These are phyloP conservation scores for Ascocoryne sarcoides DNA, from an alignment of 2,329 filamentous ascomycete genomes.

Conservation along the genomic window DNA sequence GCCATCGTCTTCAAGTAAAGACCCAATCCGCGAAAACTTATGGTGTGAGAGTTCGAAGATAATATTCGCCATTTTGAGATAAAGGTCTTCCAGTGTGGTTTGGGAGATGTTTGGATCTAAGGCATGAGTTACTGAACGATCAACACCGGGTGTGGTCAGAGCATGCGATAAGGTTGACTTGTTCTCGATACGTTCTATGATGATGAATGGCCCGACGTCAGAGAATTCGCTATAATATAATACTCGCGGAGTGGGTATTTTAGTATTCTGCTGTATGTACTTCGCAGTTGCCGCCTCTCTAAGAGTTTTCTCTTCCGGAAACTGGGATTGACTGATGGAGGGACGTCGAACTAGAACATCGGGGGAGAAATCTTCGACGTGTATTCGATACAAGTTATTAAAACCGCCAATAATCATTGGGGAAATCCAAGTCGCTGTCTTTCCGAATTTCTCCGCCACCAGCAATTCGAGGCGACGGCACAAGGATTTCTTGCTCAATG, in stretches of 20 bases:
- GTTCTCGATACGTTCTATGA: conserved; percentile 1
- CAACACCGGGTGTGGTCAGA: conserved; percentile 15
- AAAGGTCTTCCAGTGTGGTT: conserved; percentile 8
- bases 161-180: conserved; percentile 15
- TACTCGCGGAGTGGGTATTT: conserved; percentile 9
- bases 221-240: no score
- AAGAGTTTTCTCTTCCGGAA: not conserved
- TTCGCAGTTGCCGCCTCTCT: conserved; percentile 10
- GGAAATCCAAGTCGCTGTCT: conserved; percentile 6
- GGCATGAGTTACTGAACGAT: conserved; percentile 16
- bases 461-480: conserved; percentile 7
- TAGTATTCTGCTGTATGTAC: conserved; percentile 11
- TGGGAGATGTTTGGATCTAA: conserved; percentile 22
- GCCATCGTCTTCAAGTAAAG: conserved; percentile 8
- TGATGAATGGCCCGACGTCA: conserved; percentile 14
- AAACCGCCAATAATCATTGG: conserved; percentile 17
- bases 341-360: not conserved
- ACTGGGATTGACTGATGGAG: no score
- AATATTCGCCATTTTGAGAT: conserved; percentile 9
- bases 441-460: conserved; percentile 10
- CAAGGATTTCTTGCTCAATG: conserved; percentile 8
- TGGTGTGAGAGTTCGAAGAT: conserved; percentile 14
- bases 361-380: conserved; percentile 11
- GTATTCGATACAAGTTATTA: conserved; percentile 16
- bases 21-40: conserved; percentile 14